phyloP scores from a whole-genome alignment of 106 monocot genomes.

The Dendrobium chrysotoxum region DNA sequence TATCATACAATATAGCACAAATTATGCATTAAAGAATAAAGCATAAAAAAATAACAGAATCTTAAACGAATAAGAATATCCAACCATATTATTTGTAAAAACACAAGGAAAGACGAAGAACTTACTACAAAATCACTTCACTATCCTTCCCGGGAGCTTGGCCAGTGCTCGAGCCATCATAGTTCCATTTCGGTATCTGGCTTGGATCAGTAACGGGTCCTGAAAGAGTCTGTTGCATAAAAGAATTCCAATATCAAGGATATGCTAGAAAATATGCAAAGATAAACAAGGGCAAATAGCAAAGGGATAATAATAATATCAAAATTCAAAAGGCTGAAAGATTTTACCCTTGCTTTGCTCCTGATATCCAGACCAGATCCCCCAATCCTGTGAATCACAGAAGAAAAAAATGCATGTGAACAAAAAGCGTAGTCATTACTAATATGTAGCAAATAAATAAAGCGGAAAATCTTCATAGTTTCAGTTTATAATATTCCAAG shows the following conservation, averaged over 20 bases:
- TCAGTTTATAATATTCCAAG: neutral
- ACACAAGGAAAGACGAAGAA: neutral
- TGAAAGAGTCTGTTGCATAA: constrained; percentile 27
- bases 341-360: constrained; percentile 67
- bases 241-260: neutral
- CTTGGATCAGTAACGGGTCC: constrained; percentile 36
- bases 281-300: neutral
- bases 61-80: neutral
- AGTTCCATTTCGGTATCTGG: constrained; percentile 71
- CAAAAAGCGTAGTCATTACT: neutral
- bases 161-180: constrained; percentile 70
- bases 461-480: neutral
- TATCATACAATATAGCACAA: neutral
- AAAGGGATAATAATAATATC: neutral
- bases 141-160: constrained; percentile 70
- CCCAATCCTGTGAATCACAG: constrained; percentile 29
- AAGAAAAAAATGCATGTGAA: neutral
- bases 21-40: neutral
- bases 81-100: neutral
- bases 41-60: neutral
- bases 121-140: constrained; percentile 80
- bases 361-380: constrained; percentile 47
- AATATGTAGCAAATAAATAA: neutral
- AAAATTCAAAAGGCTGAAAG: neutral
- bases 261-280: neutral